phyloP scores from a whole-genome alignment of 345 rosid genomes.

The Clausena lansium region DNA sequence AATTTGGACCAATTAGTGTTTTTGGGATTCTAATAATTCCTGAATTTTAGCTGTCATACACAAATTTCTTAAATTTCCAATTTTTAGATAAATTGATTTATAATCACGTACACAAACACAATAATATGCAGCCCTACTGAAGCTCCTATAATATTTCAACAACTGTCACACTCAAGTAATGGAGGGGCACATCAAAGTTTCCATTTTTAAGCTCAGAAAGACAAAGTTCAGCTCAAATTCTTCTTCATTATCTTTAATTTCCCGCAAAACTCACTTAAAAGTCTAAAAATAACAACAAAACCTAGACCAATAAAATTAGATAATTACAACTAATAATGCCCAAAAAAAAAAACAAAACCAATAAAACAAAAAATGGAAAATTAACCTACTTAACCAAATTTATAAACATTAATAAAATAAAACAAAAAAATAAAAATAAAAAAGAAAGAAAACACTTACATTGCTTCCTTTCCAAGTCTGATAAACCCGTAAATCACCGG shows the following conservation, averaged over 20 bases:
- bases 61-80: neutral
- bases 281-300: neutral
- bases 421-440: neutral
- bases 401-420: neutral
- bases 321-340: neutral
- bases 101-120: neutral
- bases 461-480: constrained; percentile 96
- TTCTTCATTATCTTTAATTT: neutral
- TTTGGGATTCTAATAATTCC: neutral
- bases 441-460: constrained; percentile 39
- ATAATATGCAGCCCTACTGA: neutral
- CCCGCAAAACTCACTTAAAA: neutral
- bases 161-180: neutral
- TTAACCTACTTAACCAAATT: constrained; percentile 12
- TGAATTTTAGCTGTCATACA: neutral
- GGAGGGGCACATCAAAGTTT: neutral
- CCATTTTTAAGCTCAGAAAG: neutral
- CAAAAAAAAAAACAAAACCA: neutral
- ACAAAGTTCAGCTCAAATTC: neutral
- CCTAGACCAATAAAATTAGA: neutral
- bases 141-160: neutral
- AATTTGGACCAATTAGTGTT: neutral
- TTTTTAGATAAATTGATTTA: neutral
- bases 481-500: constrained; percentile 63
- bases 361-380: neutral